Percentiles rank a stretch among this genome's conserved stretches.
Conservation (phyloP, 106 monocot genomes). For the Dendrobium chrysotoxum region DNA sequence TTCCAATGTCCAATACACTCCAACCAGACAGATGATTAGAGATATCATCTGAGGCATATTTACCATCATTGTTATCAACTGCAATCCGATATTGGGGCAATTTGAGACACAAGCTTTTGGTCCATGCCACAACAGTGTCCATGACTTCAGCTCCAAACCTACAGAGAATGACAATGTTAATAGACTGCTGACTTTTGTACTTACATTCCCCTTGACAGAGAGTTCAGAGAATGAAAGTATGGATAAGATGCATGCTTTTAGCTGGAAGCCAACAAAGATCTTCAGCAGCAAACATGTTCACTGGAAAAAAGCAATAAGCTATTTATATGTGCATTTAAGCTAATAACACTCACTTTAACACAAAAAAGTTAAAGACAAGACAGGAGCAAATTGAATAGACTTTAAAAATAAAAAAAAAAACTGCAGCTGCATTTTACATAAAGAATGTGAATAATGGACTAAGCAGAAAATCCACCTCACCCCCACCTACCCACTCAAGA, state of each 20-base stretch:
- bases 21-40: slow-evolving; percentile 43
- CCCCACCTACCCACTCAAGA: background rate
- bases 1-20: slow-evolving; percentile 89
- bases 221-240: background rate
- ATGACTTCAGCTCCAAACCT: slow-evolving; percentile 98
- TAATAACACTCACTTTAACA: background rate
- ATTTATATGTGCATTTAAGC: background rate
- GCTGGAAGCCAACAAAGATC: background rate
- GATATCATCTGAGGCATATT: slow-evolving; percentile 30
- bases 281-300: background rate
- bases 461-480: background rate
- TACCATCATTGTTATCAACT: slow-evolving; percentile 13
- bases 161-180: background rate
- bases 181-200: background rate
- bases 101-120: slow-evolving; percentile 63
- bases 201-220: background rate
- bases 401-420: background rate
- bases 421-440: background rate
- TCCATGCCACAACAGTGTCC: slow-evolving; percentile 80
- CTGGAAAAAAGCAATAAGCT: background rate
- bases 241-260: slow-evolving; percentile 4
- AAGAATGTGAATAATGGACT: background rate
- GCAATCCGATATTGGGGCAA: slow-evolving; percentile 12
- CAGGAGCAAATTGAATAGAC: background rate
- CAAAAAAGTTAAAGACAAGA: background rate